phyloP scores from a whole-genome alignment of 2,329 filamentous ascomycete genomes.

The Taxawa tesnikishii region DNA sequence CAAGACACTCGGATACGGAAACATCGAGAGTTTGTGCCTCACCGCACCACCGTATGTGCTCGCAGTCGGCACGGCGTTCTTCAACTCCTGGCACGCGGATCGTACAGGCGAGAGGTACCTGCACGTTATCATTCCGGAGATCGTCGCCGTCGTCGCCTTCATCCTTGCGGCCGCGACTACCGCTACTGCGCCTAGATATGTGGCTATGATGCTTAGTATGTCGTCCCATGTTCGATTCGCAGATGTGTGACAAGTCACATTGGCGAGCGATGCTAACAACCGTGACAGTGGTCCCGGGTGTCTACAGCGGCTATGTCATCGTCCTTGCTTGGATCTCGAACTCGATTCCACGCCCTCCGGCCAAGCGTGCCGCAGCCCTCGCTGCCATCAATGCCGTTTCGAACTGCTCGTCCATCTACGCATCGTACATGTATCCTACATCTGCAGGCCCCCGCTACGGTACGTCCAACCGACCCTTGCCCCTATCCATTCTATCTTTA shows the following conservation, averaged over 20 bases:
- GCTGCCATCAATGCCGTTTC: conserved; percentile 44
- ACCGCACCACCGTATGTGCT: conserved; percentile 22
- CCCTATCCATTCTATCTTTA: no score
- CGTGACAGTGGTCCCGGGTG: conserved; percentile 30
- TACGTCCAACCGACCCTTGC: no score
- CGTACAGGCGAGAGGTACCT: conserved; percentile 26
- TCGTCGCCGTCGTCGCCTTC: conserved; percentile 18
- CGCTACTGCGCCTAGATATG: conserved; percentile 17
- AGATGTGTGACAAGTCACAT: no score
- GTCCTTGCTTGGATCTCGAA: conserved; percentile 43
- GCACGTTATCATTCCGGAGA: conserved; percentile 21
- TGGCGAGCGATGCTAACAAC: neutral
- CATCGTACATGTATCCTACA: conserved; percentile 36
- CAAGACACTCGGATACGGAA: conserved; percentile 20
- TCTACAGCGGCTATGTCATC: conserved; percentile 52
- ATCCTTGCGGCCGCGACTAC: conserved; percentile 18
- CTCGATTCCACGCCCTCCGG: conserved; percentile 38
- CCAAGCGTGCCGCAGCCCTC: conserved; percentile 42
- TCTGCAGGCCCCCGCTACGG: conserved; percentile 37
- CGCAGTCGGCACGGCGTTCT: conserved; percentile 20
- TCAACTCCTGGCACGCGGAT: conserved; percentile 26
- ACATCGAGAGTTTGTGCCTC: conserved; percentile 18
- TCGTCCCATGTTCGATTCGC: no score
- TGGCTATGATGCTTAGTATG: conserved; percentile 23
- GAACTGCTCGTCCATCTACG: conserved; percentile 42